A percentile compares a stretch with the other conserved stretches of the same genome.
Evolutionary conservation across 495 filamentous ascomycete genomes (phyloP).

Genomic region (Aspergillus nanangensis): DNA sequence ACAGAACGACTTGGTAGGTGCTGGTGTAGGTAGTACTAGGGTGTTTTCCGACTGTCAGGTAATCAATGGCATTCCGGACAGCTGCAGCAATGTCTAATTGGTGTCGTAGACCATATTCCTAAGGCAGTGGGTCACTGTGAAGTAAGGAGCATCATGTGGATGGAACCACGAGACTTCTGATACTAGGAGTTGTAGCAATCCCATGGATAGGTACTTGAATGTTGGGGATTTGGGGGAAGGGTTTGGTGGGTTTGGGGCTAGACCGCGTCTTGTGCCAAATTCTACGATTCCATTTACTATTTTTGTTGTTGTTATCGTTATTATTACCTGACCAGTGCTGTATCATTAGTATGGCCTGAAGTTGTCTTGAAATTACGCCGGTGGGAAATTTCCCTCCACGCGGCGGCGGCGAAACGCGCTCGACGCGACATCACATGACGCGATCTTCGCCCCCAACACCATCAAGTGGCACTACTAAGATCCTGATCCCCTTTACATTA

Average conservation of each 20-base stretch:
- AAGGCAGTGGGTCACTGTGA: not conserved
- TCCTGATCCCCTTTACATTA: too few relatives aligned
- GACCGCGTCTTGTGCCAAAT: too few relatives aligned
- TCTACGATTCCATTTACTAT: too few relatives aligned
- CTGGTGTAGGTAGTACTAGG: too few relatives aligned
- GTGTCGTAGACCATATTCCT: not conserved
- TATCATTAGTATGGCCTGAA: too few relatives aligned
- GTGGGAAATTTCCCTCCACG: not conserved
- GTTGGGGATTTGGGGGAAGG: too few relatives aligned
- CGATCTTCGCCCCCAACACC: too few relatives aligned
- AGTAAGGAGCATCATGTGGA: not conserved
- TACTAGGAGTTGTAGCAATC: not conserved
- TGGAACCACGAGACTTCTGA: not conserved
- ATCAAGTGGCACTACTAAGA: not conserved
- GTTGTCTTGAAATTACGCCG: not conserved
- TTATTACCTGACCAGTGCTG: too few relatives aligned
- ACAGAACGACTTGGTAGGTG: not conserved
- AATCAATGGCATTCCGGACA: not conserved
- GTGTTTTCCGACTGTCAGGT: not conserved
- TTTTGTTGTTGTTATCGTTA: too few relatives aligned
- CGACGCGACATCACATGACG: slow-evolving; percentile 1
- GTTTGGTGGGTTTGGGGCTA: too few relatives aligned
- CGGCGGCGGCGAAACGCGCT: not conserved
- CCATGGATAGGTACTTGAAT: not conserved
- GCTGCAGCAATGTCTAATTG: not conserved